phyloP scores from a whole-genome alignment of 2,329 filamentous ascomycete genomes.

The Drechslerella dactyloides region DNA sequence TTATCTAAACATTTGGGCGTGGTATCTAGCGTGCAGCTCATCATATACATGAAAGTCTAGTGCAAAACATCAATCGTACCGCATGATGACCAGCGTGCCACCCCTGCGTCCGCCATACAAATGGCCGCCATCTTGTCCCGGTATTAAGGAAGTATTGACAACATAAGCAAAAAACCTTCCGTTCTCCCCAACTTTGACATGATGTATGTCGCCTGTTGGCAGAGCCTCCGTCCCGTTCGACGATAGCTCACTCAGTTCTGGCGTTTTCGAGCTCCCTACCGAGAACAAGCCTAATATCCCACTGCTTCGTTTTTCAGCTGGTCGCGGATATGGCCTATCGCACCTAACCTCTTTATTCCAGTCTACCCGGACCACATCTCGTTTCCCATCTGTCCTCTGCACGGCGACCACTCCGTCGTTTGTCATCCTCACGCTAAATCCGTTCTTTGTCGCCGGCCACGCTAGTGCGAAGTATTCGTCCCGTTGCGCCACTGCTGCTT shows the following conservation, averaged over 20 bases:
- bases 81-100: slow-evolving; percentile 20
- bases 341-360: background rate
- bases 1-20: too few species aligned
- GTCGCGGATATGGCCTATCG: slow-evolving; percentile 20
- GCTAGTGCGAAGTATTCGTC: slow-evolving; percentile 29
- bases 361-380: slow-evolving; percentile 4
- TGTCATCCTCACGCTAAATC: slow-evolving; percentile 4
- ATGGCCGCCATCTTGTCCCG: background rate
- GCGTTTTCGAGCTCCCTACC: slow-evolving; percentile 3
- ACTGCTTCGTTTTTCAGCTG: slow-evolving; percentile 24
- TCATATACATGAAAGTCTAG: background rate
- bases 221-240: background rate
- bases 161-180: slow-evolving; percentile 32
- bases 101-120: background rate
- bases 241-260: background rate
- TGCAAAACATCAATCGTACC: slow-evolving; percentile 15
- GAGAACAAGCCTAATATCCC: slow-evolving; percentile 21
- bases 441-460: slow-evolving; percentile 4
- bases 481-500: slow-evolving; percentile 9
- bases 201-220: slow-evolving; percentile 17
- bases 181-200: slow-evolving; percentile 37
- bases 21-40: too few species aligned
- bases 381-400: background rate
- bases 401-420: slow-evolving; percentile 7
- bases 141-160: background rate